phyloP scores from a whole-genome alignment of 23 red algal genomes.

The Chondrus crispus region DNA sequence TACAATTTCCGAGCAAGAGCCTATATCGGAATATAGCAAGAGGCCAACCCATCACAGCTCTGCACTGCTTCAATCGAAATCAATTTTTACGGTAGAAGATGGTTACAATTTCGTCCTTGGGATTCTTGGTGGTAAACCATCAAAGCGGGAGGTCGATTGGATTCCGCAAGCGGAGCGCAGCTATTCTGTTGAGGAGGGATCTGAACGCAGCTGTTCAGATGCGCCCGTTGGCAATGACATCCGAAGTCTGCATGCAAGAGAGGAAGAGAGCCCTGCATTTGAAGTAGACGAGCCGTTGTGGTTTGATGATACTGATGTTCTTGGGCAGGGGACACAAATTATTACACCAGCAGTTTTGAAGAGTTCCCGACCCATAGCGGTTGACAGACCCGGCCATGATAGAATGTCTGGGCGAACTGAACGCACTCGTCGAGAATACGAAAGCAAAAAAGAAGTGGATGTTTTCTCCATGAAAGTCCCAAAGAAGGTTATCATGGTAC shows the following conservation, averaged over 20 bases:
- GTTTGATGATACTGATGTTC: background rate
- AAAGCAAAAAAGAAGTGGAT: background rate
- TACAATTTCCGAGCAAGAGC: background rate
- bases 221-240: too few species aligned
- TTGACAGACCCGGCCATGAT: background rate
- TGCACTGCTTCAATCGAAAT: background rate
- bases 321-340: background rate
- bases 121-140: constrained; percentile 2
- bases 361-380: background rate
- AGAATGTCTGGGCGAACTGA: background rate
- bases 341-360: background rate
- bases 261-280: background rate
- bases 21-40: background rate
- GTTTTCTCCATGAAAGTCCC: background rate
- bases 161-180: too few species aligned
- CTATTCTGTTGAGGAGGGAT: too few species aligned
- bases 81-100: background rate
- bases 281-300: background rate
- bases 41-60: background rate
- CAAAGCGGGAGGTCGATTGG: background rate
- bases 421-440: background rate
- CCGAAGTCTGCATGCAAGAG: background rate
- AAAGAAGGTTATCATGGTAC: background rate
- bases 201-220: too few species aligned
- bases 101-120: constrained; percentile 19